A percentile compares a stretch with the other conserved stretches of the same genome.
Evolutionary conservation across 2,329 filamentous ascomycete species (phyloP).

Genomic region (Arthrobotrys sinensis): DNA sequence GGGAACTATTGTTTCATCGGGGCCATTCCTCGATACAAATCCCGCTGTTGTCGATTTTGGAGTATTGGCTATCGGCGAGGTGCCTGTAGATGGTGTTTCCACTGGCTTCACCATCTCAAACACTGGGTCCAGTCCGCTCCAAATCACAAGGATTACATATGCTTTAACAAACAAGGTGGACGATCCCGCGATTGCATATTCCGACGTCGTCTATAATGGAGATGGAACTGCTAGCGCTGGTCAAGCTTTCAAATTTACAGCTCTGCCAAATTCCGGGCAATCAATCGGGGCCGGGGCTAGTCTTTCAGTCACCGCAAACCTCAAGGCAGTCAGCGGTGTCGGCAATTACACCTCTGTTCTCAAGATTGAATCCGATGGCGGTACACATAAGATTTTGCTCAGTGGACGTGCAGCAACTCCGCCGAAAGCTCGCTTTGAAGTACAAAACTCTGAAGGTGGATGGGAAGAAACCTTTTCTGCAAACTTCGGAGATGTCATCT

Average conservation of each 20-base stretch:
- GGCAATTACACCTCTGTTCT: conserved; percentile 67
- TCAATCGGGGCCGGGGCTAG: conserved; percentile 65
- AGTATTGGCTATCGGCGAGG: conserved; percentile 67
- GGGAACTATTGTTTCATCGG: conserved; percentile 67
- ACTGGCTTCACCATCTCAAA: conserved; percentile 67
- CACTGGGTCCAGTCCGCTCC: conserved; percentile 66
- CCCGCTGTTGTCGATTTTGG: conserved; percentile 68
- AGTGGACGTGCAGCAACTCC: conserved; percentile 66
- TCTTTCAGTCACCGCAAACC: conserved; percentile 66
- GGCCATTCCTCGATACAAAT: conserved; percentile 66
- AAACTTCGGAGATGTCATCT: conserved; percentile 66
- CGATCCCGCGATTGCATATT: conserved; percentile 63
- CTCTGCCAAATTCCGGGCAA: conserved; percentile 65
- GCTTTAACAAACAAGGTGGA: conserved; percentile 64
- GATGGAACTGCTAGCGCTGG: conserved; percentile 65
- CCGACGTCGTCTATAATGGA: conserved; percentile 65
- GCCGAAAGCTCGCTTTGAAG: conserved; percentile 66
- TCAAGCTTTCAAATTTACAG: conserved; percentile 65
- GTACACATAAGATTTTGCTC: conserved; percentile 65
- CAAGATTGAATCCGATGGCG: conserved; percentile 67
- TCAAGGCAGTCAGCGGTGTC: conserved; percentile 65
- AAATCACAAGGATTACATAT: conserved; percentile 67
- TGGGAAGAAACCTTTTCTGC: conserved; percentile 65
- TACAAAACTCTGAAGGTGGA: conserved; percentile 66
- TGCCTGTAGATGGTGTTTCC: conserved; percentile 64